These are phyloP conservation scores for Helotiales sp. DNA, from an alignment of 2,329 filamentous ascomycete species.

Conservation along the genomic window DNA sequence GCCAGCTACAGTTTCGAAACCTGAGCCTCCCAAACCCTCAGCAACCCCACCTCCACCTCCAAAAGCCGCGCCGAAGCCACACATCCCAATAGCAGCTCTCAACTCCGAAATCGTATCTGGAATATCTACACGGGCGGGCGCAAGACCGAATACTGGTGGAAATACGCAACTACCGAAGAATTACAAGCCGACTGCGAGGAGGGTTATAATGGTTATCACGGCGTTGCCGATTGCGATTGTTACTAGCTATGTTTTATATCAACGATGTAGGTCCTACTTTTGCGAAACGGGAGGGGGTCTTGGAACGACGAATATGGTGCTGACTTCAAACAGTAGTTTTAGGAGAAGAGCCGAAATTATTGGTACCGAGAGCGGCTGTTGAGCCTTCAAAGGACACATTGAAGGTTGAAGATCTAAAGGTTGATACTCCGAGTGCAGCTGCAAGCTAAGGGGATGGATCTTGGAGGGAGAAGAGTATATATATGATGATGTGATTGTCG, in stretches of 20 bases:
- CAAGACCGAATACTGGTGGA: conserved; percentile 19
- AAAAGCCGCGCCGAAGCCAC: conserved; percentile 9
- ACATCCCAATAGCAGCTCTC: conserved; percentile 27
- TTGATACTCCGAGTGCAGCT: background rate
- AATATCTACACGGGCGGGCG: conserved; percentile 30
- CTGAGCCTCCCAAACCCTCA: background rate
- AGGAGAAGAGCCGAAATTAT: conserved; percentile 23
- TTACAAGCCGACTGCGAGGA: conserved; percentile 33
- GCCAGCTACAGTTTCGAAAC: background rate
- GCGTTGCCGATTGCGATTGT: conserved; percentile 35
- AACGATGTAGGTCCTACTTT: conserved; percentile 29
- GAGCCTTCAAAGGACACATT: background rate
- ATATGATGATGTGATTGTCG: background rate
- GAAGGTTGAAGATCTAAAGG: background rate
- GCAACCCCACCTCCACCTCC: conserved; percentile 2
- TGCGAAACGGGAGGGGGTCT: background rate
- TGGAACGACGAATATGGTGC: too few relatives aligned
- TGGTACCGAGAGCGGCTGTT: conserved; percentile 1
- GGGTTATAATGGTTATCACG: conserved; percentile 33
- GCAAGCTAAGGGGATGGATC: background rate
- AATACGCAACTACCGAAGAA: conserved; percentile 28
- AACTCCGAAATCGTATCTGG: conserved; percentile 33
- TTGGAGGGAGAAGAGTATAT: background rate
- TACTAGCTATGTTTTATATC: conserved; percentile 35
- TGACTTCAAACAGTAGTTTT: conserved; percentile 18